Percentiles rank a stretch among this genome's conserved stretches.
Conservation (phyloP, 345 rosid genomes). For the Acer negundo region DNA sequence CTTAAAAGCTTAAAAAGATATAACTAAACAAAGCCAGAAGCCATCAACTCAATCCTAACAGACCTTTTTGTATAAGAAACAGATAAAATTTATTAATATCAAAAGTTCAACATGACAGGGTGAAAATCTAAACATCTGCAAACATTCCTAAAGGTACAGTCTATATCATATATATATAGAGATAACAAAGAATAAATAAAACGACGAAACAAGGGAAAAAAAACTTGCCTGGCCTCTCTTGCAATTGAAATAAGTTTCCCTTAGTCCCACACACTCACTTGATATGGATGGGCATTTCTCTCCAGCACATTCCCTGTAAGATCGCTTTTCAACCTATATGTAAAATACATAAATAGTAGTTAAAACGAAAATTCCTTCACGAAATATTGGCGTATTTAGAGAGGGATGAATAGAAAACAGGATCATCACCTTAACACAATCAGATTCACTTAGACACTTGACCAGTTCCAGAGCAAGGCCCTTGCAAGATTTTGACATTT, state of each 20-base stretch:
- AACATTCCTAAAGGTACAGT: background rate
- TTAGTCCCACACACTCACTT: conserved; percentile 88
- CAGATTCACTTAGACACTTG: conserved; percentile 89
- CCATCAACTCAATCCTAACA: background rate
- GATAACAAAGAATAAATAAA: background rate
- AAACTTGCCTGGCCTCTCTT: conserved; percentile 90
- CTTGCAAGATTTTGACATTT: conserved; percentile 94
- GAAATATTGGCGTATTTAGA: background rate
- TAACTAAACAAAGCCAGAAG: background rate
- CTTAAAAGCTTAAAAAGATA: background rate
- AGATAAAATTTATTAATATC: background rate
- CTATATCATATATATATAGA: background rate
- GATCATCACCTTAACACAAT: conserved; percentile 70
- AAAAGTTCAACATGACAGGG: background rate
- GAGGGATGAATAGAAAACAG: background rate
- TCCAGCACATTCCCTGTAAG: conserved; percentile 82
- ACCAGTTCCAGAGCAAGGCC: conserved; percentile 94
- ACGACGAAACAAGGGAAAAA: background rate
- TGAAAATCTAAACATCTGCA: background rate
- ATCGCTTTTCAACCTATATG: conserved; percentile 66
- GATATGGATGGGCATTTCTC: conserved; percentile 83
- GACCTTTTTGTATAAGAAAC: background rate
- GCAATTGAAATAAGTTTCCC: conserved; percentile 98
- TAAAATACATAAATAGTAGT: background rate
- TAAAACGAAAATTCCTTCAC: background rate